A percentile compares a stretch with the other conserved stretches of the same genome.
phyloP scores from a whole-genome alignment of 805 yeast genomes.

The Yamadazyma paraphyllophila region DNA sequence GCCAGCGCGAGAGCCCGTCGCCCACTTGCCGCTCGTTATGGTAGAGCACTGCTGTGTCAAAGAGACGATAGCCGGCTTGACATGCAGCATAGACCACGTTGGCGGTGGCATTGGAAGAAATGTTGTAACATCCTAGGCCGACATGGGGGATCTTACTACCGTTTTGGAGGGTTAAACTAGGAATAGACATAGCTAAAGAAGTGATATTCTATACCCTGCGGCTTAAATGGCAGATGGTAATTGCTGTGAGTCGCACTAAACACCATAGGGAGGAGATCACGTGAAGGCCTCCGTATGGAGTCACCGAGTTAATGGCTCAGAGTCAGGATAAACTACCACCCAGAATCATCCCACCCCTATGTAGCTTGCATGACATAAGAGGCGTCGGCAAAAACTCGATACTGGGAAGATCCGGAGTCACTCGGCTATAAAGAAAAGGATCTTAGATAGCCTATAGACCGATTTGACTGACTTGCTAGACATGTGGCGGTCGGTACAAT shows the following conservation, averaged over 20 bases:
- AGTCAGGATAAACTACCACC: no score
- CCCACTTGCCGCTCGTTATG: constrained; percentile 70
- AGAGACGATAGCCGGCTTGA: constrained; percentile 64
- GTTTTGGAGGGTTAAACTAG: constrained; percentile 22
- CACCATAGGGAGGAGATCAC: no score
- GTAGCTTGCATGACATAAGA: no score
- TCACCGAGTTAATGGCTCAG: no score
- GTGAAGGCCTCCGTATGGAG: no score
- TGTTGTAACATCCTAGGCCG: constrained; percentile 51
- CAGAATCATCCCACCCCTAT: no score
- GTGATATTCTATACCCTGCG: background rate
- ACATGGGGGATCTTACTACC: constrained; percentile 42
- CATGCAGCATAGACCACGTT: constrained; percentile 56
- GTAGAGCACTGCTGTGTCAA: constrained; percentile 73
- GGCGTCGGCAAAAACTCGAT: no score
- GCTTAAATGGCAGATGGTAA: background rate
- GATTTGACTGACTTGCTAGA: no score
- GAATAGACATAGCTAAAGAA: background rate
- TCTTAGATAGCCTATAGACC: no score
- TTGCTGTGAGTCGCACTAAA: background rate
- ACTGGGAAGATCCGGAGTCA: no score
- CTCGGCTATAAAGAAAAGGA: no score
- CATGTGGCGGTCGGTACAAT: no score
- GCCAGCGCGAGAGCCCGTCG: constrained; percentile 49
- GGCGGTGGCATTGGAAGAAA: constrained; percentile 31